phyloP scores from a whole-genome alignment of 495 filamentous ascomycete species.

The Ascobolus immersus region DNA sequence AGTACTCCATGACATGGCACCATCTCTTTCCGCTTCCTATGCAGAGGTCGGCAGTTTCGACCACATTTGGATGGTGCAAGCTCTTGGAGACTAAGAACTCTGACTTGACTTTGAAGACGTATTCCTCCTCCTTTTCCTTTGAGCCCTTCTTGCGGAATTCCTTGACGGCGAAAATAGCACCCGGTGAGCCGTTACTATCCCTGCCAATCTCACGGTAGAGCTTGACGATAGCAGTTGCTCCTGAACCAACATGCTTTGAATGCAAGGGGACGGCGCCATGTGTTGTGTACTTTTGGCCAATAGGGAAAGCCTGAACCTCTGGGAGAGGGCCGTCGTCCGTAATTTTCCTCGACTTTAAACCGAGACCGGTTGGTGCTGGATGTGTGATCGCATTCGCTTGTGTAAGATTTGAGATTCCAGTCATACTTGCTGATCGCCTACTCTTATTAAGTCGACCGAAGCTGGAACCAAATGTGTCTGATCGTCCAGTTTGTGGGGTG shows the following conservation, averaged over 20 bases:
- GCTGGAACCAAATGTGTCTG: neutral
- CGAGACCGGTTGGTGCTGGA: slow-evolving; percentile 11
- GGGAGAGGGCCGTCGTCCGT: slow-evolving; percentile 10
- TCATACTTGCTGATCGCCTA: slow-evolving; percentile 12
- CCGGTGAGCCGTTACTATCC: slow-evolving; percentile 24
- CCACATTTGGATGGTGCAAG: slow-evolving; percentile 53
- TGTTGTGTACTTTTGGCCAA: slow-evolving; percentile 13
- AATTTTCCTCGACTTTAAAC: slow-evolving; percentile 14
- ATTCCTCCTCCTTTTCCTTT: slow-evolving; percentile 36
- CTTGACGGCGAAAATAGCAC: slow-evolving; percentile 45
- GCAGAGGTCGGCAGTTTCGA: slow-evolving; percentile 45
- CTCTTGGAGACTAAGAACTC: slow-evolving; percentile 57
- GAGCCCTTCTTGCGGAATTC: slow-evolving; percentile 42
- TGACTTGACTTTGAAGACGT: slow-evolving; percentile 53
- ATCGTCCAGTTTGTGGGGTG: neutral
- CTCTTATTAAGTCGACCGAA: slow-evolving; percentile 9
- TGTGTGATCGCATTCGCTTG: slow-evolving; percentile 14
- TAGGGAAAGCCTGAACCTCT: slow-evolving; percentile 12
- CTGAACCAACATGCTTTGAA: slow-evolving; percentile 37
- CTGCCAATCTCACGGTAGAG: slow-evolving; percentile 36
- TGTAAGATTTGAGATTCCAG: slow-evolving; percentile 12
- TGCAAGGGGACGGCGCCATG: slow-evolving; percentile 15
- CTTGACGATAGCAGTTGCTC: slow-evolving; percentile 45
- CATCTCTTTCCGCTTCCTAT: slow-evolving; percentile 34
- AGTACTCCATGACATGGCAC: slow-evolving; percentile 75